Conservation (phyloP, 768 basidiomycete genomes). For the Lentinula raphanica region DNA sequence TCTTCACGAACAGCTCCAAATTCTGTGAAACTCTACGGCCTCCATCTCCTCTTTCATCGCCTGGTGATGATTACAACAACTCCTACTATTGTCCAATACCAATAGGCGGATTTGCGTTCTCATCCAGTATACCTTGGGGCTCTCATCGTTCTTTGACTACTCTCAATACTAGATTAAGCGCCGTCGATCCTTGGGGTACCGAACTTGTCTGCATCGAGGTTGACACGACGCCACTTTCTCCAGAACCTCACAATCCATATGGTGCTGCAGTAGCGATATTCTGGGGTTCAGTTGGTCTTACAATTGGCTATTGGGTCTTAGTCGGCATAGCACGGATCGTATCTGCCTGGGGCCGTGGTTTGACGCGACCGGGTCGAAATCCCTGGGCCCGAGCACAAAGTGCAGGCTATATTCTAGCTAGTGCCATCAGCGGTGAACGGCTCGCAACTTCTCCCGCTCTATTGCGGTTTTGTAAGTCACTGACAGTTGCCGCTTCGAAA, state of each 20-base stretch:
- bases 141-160: constrained; percentile 73
- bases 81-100: constrained; percentile 70
- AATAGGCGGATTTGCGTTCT: constrained; percentile 77
- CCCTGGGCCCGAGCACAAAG: constrained; percentile 73
- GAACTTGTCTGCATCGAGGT: constrained; percentile 84
- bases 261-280: constrained; percentile 65
- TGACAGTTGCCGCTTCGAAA: not conserved
- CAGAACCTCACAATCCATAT: constrained; percentile 53
- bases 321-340: constrained; percentile 74
- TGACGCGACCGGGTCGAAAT: constrained; percentile 52
- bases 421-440: constrained; percentile 89
- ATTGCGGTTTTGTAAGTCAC: constrained; percentile 75
- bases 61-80: constrained; percentile 30
- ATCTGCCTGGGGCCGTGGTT: constrained; percentile 80
- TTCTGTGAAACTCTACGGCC: constrained; percentile 80
- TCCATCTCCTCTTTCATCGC: constrained; percentile 55
- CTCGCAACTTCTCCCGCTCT: constrained; percentile 81
- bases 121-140: constrained; percentile 65
- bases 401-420: constrained; percentile 83
- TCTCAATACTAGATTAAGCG: constrained; percentile 75
- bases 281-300: constrained; percentile 68
- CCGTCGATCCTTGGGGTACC: constrained; percentile 80
- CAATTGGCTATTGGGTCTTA: constrained; percentile 78
- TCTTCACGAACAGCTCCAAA: constrained; percentile 65
- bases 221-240: constrained; percentile 68